Evolutionary conservation across 768 basidiomycete species (phyloP).

Genomic region (Leccinellum albellum): DNA sequence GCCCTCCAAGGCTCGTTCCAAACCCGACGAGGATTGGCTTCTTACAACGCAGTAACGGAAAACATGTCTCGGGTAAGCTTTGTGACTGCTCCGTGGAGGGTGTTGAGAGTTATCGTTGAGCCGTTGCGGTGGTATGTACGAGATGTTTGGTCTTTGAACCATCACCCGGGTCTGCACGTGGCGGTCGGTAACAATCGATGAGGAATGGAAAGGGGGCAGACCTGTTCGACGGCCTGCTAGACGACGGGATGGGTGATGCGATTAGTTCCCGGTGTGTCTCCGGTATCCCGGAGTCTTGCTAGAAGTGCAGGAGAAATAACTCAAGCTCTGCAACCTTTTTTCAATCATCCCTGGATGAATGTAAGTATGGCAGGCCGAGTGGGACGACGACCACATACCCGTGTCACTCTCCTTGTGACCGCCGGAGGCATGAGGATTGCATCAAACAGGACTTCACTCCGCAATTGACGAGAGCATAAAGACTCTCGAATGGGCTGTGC

Average conservation of each 20-base stretch:
- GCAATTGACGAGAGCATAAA: conserved; percentile 55
- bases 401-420: conserved; percentile 76
- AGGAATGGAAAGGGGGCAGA: conserved; percentile 10
- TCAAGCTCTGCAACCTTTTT: conserved; percentile 99
- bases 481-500: conserved; percentile 47
- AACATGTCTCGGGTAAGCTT: conserved; percentile 92
- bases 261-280: conserved; percentile 93
- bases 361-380: background rate
- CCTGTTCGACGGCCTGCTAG: conserved; percentile 80
- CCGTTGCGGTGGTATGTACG: conserved; percentile 62
- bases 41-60: conserved; percentile 94
- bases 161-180: conserved; percentile 40
- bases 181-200: conserved; percentile 29
- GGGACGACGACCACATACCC: conserved; percentile 44
- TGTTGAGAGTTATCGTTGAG: conserved; percentile 88
- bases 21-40: conserved; percentile 94
- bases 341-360: conserved; percentile 71
- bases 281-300: conserved; percentile 66
- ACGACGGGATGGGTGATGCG: conserved; percentile 89
- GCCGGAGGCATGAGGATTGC: conserved; percentile 83
- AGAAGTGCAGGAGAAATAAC: conserved; percentile 86
- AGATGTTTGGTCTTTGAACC: conserved; percentile 67
- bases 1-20: conserved; percentile 89
- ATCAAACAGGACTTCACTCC: conserved; percentile 98
- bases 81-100: conserved; percentile 85